Evolutionary conservation across 257 asterid species (phyloP).

Genomic region (Handroanthus guayacan): DNA sequence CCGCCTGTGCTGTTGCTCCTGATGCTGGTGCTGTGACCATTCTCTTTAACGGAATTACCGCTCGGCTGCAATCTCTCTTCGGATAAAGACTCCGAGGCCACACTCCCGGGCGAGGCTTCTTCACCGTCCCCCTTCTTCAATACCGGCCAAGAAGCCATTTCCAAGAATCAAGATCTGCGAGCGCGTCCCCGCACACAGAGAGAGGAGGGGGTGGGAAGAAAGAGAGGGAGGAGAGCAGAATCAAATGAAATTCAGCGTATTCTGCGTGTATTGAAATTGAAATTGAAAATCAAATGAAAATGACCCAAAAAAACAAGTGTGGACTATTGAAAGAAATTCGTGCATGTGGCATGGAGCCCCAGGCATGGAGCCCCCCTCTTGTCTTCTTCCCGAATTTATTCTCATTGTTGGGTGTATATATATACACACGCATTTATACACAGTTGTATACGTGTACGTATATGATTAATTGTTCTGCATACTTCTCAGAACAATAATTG

Average conservation of each 20-base stretch:
- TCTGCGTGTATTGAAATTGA: background rate
- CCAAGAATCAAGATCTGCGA: slow-evolving; percentile 38
- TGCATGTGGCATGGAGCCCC: slow-evolving; percentile 15
- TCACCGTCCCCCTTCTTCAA: slow-evolving; percentile 45
- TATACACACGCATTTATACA: background rate
- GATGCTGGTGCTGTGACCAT: slow-evolving; percentile 31
- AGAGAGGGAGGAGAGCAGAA: background rate
- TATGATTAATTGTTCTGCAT: background rate
- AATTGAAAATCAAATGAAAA: slow-evolving; percentile 9
- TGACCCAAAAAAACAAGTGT: background rate
- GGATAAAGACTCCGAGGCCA: slow-evolving; percentile 58
- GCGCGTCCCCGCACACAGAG: background rate
- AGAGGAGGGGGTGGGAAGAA: background rate
- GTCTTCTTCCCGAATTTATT: background rate
- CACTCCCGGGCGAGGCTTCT: slow-evolving; percentile 58
- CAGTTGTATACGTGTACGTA: background rate
- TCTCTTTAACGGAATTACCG: slow-evolving; percentile 18
- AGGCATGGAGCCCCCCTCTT: background rate
- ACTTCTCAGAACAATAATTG: background rate
- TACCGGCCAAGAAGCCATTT: slow-evolving; percentile 47
- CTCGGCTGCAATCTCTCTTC: slow-evolving; percentile 42
- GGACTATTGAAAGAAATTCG: slow-evolving; percentile 6
- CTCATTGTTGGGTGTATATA: background rate
- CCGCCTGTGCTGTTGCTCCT: slow-evolving; percentile 39
- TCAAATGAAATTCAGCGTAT: slow-evolving; percentile 20